Percentiles rank a stretch among this genome's conserved stretches.
Evolutionary conservation across 2,329 filamentous ascomycete genomes (phyloP).

Genomic region (Penicillium sp.): DNA sequence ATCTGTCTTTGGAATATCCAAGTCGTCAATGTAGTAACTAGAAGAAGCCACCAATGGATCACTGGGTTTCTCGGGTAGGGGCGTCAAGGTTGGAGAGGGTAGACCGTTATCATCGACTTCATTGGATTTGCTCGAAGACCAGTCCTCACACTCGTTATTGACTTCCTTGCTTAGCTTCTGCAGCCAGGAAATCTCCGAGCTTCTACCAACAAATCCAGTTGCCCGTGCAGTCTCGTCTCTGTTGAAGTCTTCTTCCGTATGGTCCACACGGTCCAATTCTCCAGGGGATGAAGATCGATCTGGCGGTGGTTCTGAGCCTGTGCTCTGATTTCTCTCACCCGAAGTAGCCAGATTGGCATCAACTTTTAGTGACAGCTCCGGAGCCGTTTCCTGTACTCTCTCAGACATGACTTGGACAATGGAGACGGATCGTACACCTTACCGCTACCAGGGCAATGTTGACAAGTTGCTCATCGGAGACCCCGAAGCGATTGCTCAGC

Average conservation of each 20-base stretch:
- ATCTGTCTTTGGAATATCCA: slow-evolving; percentile 39
- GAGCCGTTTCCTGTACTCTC: slow-evolving; percentile 25
- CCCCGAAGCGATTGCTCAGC: slow-evolving; percentile 38
- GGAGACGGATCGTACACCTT: slow-evolving; percentile 15
- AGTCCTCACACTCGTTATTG: slow-evolving; percentile 26
- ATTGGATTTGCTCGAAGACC: slow-evolving; percentile 18
- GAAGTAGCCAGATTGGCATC: slow-evolving; percentile 17
- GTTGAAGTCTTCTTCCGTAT: slow-evolving; percentile 48
- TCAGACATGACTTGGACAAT: slow-evolving; percentile 19
- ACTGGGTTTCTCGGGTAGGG: slow-evolving; percentile 23
- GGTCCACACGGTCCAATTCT: slow-evolving; percentile 44
- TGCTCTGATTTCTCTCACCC: slow-evolving; percentile 23
- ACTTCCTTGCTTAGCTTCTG: slow-evolving; percentile 42
- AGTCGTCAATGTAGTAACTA: slow-evolving; percentile 46
- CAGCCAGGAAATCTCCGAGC: slow-evolving; percentile 50
- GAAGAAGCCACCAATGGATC: slow-evolving; percentile 33
- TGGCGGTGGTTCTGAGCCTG: slow-evolving; percentile 26
- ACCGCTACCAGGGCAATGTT: slow-evolving; percentile 37
- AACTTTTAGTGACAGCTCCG: slow-evolving; percentile 25
- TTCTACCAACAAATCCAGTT: slow-evolving; percentile 48
- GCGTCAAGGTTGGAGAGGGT: slow-evolving; percentile 32
- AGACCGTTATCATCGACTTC: slow-evolving; percentile 26
- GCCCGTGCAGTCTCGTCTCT: slow-evolving; percentile 40
- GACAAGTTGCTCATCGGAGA: slow-evolving; percentile 41
- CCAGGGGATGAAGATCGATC: slow-evolving; percentile 30